These are phyloP conservation scores for Thermothielavioides terrestris DNA, from an alignment of 495 filamentous ascomycete species.

Conservation along the genomic window DNA sequence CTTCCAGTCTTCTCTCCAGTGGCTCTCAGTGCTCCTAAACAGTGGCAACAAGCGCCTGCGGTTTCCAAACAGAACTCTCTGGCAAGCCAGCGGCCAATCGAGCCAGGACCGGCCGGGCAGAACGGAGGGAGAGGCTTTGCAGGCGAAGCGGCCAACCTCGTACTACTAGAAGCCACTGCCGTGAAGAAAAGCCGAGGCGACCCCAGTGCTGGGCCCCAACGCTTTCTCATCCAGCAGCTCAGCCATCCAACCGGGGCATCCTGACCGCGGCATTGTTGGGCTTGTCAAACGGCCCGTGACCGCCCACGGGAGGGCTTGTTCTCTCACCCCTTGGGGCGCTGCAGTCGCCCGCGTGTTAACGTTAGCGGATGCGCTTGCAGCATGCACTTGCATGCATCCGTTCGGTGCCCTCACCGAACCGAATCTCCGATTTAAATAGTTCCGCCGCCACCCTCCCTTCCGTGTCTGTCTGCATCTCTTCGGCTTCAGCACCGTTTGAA, in stretches of 20 bases:
- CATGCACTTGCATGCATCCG: not conserved
- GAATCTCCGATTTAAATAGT: conserved; percentile 5
- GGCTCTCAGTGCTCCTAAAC: not conserved
- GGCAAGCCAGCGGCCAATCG: not conserved
- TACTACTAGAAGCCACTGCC: not conserved
- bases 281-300: conserved; percentile 17
- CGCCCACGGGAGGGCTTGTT: conserved; percentile 1
- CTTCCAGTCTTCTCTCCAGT: not conserved
- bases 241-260: conserved; percentile 11
- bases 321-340: conserved; percentile 7
- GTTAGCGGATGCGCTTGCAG: not conserved
- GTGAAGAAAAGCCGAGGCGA: not conserved
- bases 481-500: not conserved
- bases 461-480: conserved; percentile 1
- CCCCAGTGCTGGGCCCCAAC: conserved; percentile 4
- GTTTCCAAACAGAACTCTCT: no score
- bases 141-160: not conserved
- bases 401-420: no score
- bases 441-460: conserved; percentile 17
- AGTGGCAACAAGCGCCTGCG: not conserved
- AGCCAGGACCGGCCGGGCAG: not conserved
- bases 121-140: not conserved
- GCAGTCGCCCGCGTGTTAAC: no score
- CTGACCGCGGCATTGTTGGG: conserved; percentile 1
- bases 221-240: conserved; percentile 3